Percentiles rank a stretch among this genome's conserved stretches.
phyloP scores from a whole-genome alignment of 805 yeast species.

The Hemisphaericaspora nanyangensis region DNA sequence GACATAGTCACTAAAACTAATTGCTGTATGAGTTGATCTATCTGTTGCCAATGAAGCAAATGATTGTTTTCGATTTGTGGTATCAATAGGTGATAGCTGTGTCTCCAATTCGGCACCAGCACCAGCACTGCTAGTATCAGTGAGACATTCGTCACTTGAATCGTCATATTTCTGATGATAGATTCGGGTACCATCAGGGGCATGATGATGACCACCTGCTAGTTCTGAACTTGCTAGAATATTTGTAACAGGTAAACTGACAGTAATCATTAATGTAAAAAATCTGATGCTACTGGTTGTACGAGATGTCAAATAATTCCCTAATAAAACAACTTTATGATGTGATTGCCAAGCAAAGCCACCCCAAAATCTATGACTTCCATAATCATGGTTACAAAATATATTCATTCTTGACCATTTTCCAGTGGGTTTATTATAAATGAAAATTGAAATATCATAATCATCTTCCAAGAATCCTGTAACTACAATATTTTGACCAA shows the following conservation, averaged over 20 bases:
- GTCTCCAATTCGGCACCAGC: constrained; percentile 1
- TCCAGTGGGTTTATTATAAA: constrained; percentile 50
- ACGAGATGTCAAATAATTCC: constrained; percentile 43
- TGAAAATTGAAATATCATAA: constrained; percentile 44
- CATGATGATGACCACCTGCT: constrained; percentile 25
- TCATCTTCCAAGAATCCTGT: constrained; percentile 55
- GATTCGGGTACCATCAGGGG: constrained; percentile 15
- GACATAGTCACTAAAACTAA: constrained; percentile 64
- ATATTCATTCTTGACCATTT: constrained; percentile 64
- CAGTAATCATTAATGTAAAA: constrained; percentile 46
- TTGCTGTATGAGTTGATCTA: constrained; percentile 20
- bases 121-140: constrained; percentile 8
- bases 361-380: constrained; percentile 60
- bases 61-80: constrained; percentile 15
- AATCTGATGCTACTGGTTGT: constrained; percentile 46
- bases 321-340: constrained; percentile 63
- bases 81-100: neutral
- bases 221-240: constrained; percentile 41
- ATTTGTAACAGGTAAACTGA: constrained; percentile 55
- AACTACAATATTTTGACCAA: constrained; percentile 63
- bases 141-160: constrained; percentile 2
- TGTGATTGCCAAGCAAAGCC: constrained; percentile 76
- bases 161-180: constrained; percentile 7
- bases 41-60: constrained; percentile 17
- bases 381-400: constrained; percentile 47